These are phyloP conservation scores for Calonectria naviculata DNA, from an alignment of 2,329 filamentous ascomycete genomes.

Conservation along the genomic window DNA sequence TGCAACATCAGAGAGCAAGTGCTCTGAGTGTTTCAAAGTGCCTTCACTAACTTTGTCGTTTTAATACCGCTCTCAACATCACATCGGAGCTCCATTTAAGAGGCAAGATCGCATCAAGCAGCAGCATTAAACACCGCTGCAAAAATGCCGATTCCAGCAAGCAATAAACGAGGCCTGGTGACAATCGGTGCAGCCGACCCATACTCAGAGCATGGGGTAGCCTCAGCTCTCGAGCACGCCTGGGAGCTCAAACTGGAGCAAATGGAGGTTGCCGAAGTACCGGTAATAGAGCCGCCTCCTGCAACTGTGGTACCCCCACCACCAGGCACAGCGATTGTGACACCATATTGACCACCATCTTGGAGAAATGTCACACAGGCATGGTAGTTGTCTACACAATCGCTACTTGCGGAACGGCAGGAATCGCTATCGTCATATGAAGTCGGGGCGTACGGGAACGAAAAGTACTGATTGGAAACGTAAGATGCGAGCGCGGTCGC, in stretches of 20 bases:
- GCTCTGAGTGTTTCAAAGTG: neutral
- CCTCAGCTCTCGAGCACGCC: constrained; percentile 60
- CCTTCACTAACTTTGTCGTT: neutral
- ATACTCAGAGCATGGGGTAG: constrained; percentile 50
- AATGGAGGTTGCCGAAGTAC: constrained; percentile 61
- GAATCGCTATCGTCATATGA: constrained; percentile 61
- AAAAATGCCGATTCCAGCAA: constrained; percentile 19
- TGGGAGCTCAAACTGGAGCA: constrained; percentile 66
- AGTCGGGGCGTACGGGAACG: constrained; percentile 68
- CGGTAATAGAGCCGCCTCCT: constrained; percentile 52
- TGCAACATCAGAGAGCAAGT: neutral
- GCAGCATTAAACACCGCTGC: neutral
- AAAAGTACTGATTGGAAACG: constrained; percentile 68
- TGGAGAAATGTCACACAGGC: constrained; percentile 63
- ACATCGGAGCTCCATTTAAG: neutral
- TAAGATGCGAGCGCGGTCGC: constrained; percentile 58
- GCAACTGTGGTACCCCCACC: constrained; percentile 64
- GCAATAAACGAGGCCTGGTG: constrained; percentile 16
- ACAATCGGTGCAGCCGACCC: constrained; percentile 29
- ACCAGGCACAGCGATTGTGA: constrained; percentile 67
- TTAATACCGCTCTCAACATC: neutral
- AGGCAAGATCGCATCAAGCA: constrained; percentile 12
- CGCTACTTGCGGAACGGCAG: constrained; percentile 62
- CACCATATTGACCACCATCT: constrained; percentile 55
- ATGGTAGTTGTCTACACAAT: constrained; percentile 65